Conservation (phyloP, 192 early-diverging fungal genomes). For the Nowakowskiella sp. region DNA sequence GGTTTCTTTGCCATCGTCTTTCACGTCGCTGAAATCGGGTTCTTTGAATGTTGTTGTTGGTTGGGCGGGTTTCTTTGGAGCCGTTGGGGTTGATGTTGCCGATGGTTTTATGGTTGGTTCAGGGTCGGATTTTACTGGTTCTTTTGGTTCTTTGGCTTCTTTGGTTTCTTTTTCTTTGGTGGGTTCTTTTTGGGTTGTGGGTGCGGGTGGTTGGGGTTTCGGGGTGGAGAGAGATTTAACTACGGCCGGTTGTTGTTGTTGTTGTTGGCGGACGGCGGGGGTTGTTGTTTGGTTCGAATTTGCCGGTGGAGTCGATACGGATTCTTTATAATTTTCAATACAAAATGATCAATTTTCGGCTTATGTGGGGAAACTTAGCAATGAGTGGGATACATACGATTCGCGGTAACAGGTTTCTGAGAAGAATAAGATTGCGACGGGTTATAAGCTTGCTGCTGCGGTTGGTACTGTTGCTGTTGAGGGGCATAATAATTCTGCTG, state of each 20-base stretch:
- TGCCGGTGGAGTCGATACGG: conserved; percentile 2
- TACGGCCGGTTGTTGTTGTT: conserved; percentile 20
- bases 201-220: conserved; percentile 16
- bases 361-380: too few relatives aligned
- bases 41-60: conserved; percentile 5
- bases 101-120: too few relatives aligned
- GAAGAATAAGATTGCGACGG: conserved; percentile 14
- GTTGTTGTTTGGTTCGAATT: conserved; percentile 12
- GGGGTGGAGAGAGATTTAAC: conserved; percentile 23
- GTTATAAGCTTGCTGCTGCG: conserved; percentile 24
- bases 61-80: not conserved
- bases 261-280: conserved; percentile 1
- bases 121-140: not conserved
- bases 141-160: not conserved
- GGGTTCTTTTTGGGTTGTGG: conserved; percentile 5
- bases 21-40: conserved; percentile 6
- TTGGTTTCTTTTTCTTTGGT: not conserved
- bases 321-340: conserved; percentile 1
- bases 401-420: not conserved
- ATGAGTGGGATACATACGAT: too few relatives aligned
- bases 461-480: too few relatives aligned
- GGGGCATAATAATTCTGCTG: conserved; percentile 20
- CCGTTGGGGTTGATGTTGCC: not conserved
- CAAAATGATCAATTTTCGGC: too few relatives aligned
- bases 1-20: conserved; percentile 68